Base-by-base conservation (phyloP, 345 rosid species). In the Microthlaspi erraticum region DNA sequence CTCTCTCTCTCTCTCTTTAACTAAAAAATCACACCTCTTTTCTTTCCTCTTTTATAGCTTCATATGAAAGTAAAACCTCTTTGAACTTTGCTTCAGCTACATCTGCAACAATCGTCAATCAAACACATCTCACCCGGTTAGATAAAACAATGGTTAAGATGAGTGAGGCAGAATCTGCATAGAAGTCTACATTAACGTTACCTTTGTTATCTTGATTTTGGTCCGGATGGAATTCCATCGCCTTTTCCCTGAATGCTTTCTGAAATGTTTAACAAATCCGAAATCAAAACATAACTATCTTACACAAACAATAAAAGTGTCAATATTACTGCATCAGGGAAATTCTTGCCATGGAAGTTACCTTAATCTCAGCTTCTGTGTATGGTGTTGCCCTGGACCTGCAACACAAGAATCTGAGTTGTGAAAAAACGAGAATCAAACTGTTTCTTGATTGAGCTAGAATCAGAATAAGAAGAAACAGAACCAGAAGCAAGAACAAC, bases 301-400 rank as follows among this genome's bases (percentile, higher is more conserved):
- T 45, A 14, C 9, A 34, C 2, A 1, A 59, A 64, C 41, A 18
- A 45, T 1, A 60, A 14, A 19, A 1, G 17, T 10, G 44, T 4
- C 36, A 66, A 36, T 19, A 34, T 20, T 60, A 16, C 14, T 38
- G 37, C 54, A 46, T 34, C 41, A 59, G 6, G 16, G 19, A 39
- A 8, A 26, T 19, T 37, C 32, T 18, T 38, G n/a, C 44, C 14
- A 62, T 37, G 57, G n/a, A n/a, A n/a, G 11, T 29, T 86, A 91
- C 97, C 98, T 94, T 94, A 76, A 94, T 87, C 83, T 94, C 99
- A 59, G 86, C 89, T 79, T 94, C 97, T 29, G 97, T 83, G 69
- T 89, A 94, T 34, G 97, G 93, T 52, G 80, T 71, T 71, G 57
- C 68, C 59, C 99, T 79, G 32, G 77, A 85, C 86, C 98, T 88